These are phyloP conservation scores for Claviceps pazoutovae DNA, from an alignment of 2,329 filamentous ascomycete genomes.

Conservation along the genomic window DNA sequence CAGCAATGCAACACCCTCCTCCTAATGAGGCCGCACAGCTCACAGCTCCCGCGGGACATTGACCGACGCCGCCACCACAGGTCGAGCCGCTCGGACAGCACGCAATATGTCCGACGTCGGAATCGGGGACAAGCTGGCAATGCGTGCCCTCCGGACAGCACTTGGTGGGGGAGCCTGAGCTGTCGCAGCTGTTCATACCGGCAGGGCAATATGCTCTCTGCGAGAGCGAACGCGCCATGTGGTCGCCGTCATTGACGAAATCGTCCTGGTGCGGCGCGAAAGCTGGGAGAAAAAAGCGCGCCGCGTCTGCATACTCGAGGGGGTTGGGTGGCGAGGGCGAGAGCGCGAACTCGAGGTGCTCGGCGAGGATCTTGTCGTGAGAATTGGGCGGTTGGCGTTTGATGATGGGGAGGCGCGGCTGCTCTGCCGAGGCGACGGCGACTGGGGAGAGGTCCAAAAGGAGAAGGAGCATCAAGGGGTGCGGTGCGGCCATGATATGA, in stretches of 20 bases:
- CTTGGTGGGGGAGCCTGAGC: conserved; percentile 52
- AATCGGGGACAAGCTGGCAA: conserved; percentile 51
- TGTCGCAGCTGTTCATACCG: conserved; percentile 50
- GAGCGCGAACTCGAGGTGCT: conserved; percentile 43
- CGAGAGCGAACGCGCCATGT: conserved; percentile 15
- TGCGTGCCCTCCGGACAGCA: conserved; percentile 56
- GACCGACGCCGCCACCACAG: conserved; percentile 49
- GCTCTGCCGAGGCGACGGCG: conserved; percentile 14
- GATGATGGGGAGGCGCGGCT: conserved; percentile 37
- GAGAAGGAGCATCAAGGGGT: not conserved
- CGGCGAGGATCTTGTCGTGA: conserved; percentile 58
- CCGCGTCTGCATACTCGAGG: conserved; percentile 13
- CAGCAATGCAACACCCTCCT: conserved; percentile 63
- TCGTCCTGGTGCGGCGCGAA: conserved; percentile 33
- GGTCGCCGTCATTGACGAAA: conserved; percentile 1
- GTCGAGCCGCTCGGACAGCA: conserved; percentile 55
- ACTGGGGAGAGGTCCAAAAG: conserved; percentile 17
- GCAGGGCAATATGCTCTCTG: conserved; percentile 49
- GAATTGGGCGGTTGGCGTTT: conserved; percentile 59
- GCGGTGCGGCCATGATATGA: not conserved
- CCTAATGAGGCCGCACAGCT: conserved; percentile 51
- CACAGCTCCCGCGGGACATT: conserved; percentile 48
- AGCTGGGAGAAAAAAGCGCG: conserved; percentile 27
- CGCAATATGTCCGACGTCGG: conserved; percentile 52
- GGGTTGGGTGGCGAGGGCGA: conserved; percentile 10